Evolutionary conservation across 441 rosid species (phyloP), one percentile per base, ranked within the genome.

Genomic region (Erodium trifolium): DNA sequence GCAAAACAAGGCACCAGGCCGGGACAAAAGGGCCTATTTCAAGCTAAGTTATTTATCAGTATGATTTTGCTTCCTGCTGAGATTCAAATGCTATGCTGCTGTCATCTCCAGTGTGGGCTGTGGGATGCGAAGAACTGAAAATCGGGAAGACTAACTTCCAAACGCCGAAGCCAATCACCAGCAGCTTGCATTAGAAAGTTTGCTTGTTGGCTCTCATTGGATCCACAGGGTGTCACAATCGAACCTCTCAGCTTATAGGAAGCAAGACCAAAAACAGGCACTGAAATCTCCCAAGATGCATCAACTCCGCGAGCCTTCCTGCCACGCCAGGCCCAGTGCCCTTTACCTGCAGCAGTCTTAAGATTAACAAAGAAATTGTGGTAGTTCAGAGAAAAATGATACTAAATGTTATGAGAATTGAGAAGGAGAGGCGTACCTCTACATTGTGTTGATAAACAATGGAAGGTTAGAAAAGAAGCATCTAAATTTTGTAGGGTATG

Each of bases 141-240:
- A 80, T 86, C 88, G 2, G 90, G 90, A 69, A 76, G 82, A 66
- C 34, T 68, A 57, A 82, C 86, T 67, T 81, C 81, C 69, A 71
- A 70, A 73, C 63, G 71, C 68, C 75, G 80, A 65, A 86, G 84
- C 90, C 87, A 86, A 12, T 75, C 72, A n/a, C 81, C 86, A 59
- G 90, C 86, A 37, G 67, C 78, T 78, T 67, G 78, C 41, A 72
- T 71, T 68, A 84, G 72, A 47, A 57, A 59, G 65, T 43, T 68
- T 1, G 80, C 77, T 75, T 77, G 79, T 70, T 84, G 79, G 59
- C 67, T 51, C 67, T 80, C 83, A 11, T 71, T 66, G 29, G 68
- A 23, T 49, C 79, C 80, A 67, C 66, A 65, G 4, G 76, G 71
- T n/a, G 72, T 73, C 78, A 78, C 72, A 66, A 73, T 75, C 62